Percentiles rank a stretch among this genome's conserved stretches.
These are phyloP conservation scores for Eucalyptus regnans DNA, from an alignment of 345 rosid species.

Conservation along the genomic window DNA sequence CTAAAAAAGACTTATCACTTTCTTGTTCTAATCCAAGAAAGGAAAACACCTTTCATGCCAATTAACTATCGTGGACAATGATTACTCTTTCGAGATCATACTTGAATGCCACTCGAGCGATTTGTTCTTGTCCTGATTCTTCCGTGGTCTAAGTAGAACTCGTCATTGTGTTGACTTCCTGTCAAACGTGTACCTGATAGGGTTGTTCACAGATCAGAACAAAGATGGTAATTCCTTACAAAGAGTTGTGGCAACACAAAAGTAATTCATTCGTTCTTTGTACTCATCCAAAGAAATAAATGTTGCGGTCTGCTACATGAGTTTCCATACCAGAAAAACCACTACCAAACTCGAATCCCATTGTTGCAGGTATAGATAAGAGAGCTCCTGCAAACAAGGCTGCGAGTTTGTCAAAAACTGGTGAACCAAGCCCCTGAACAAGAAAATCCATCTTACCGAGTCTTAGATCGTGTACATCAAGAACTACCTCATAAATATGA, in stretches of 20 bases:
- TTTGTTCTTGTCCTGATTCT: constrained; percentile 86
- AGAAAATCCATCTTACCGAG: neutral
- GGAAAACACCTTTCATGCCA: neutral
- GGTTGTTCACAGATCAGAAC: neutral
- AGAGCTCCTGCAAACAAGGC: constrained; percentile 90
- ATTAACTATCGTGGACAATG: neutral
- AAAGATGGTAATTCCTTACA: neutral
- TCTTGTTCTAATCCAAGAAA: neutral
- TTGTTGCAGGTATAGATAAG: constrained; percentile 89
- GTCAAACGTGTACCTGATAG: constrained; percentile 69
- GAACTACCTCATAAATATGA: neutral
- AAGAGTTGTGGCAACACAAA: neutral
- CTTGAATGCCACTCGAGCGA: constrained; percentile 96
- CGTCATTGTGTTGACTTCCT: constrained; percentile 95
- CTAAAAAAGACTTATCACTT: neutral
- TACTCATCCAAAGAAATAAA: neutral
- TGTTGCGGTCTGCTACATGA: neutral
- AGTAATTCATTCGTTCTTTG: neutral
- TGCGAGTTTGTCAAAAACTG: constrained; percentile 89
- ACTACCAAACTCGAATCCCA: constrained; percentile 94
- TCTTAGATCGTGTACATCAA: neutral
- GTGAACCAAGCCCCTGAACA: constrained; percentile 93
- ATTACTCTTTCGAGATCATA: neutral
- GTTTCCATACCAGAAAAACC: constrained; percentile 68
- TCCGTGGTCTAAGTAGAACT: constrained; percentile 58